These are phyloP conservation scores for Fusarium brevicatenulatum DNA, from an alignment of 2,329 filamentous ascomycete genomes.

Conservation along the genomic window DNA sequence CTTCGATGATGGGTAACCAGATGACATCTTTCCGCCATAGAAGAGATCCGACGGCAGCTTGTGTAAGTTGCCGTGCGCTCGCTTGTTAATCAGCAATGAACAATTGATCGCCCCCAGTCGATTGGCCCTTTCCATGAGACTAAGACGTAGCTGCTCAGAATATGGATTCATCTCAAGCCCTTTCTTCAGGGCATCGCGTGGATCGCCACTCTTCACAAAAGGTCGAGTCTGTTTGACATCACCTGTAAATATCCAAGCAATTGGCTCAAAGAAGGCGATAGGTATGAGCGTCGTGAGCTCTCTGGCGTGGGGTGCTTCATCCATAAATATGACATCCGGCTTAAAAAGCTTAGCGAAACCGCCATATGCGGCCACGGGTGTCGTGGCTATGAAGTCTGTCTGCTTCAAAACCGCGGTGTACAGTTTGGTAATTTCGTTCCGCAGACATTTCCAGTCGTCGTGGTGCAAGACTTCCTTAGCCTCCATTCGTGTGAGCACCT, in stretches of 20 bases:
- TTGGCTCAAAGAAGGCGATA: slow-evolving; percentile 54
- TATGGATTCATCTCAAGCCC: slow-evolving; percentile 47
- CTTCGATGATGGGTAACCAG: slow-evolving; percentile 37
- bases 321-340: slow-evolving; percentile 86
- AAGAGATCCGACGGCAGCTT: slow-evolving; percentile 55
- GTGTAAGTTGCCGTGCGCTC: slow-evolving; percentile 53
- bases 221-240: slow-evolving; percentile 58
- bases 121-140: slow-evolving; percentile 53
- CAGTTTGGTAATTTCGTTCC: slow-evolving; percentile 47
- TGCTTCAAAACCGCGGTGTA: slow-evolving; percentile 53
- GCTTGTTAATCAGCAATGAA: slow-evolving; percentile 51
- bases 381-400: slow-evolving; percentile 58
- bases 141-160: slow-evolving; percentile 48
- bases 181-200: slow-evolving; percentile 16
- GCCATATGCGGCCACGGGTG: slow-evolving; percentile 55
- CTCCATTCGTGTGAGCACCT: slow-evolving; percentile 50
- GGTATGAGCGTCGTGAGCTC: slow-evolving; percentile 59
- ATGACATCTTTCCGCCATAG: slow-evolving; percentile 53
- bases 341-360: slow-evolving; percentile 67
- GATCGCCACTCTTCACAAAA: slow-evolving; percentile 49
- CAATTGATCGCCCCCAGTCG: slow-evolving; percentile 46
- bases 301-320: slow-evolving; percentile 67
- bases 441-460: slow-evolving; percentile 46
- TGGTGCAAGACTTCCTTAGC: slow-evolving; percentile 39
- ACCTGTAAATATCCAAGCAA: slow-evolving; percentile 58